Evolutionary conservation across 192 early-diverging fungal genomes (phyloP).

Genomic region (Chytriomyces confervae): DNA sequence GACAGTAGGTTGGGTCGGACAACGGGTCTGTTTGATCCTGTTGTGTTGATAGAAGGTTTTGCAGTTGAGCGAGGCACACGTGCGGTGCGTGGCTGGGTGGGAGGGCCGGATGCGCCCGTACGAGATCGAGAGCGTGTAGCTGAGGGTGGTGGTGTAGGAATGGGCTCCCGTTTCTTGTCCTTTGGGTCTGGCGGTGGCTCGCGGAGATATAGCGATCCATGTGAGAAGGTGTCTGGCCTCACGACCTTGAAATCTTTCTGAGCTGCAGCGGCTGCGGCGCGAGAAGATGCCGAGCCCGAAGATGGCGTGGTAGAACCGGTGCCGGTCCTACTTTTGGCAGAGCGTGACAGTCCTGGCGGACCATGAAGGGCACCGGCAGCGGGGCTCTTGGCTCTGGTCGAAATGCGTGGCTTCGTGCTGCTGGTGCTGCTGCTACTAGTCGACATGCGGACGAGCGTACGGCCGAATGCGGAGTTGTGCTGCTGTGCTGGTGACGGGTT

Average conservation of each 20-base stretch:
- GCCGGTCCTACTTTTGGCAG: background rate
- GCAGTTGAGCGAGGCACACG: background rate
- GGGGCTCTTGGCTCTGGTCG: background rate
- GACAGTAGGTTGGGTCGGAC: conserved; percentile 7
- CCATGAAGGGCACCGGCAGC: background rate
- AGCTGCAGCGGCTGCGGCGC: background rate
- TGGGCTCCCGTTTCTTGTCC: background rate
- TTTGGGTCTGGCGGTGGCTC: conserved; percentile 19
- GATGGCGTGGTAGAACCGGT: background rate
- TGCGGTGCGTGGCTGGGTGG: background rate
- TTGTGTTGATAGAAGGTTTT: background rate
- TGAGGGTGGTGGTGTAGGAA: background rate
- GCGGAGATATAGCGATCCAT: conserved; percentile 31
- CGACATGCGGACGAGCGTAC: too few relatives aligned
- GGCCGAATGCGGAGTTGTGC: too few relatives aligned
- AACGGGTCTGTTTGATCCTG: background rate
- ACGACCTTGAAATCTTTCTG: conserved; percentile 33
- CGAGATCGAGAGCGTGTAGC: conserved; percentile 5
- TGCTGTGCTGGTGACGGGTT: too few relatives aligned
- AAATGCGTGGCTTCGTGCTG: background rate
- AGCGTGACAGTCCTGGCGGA: conserved; percentile 1
- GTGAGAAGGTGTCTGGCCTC: conserved; percentile 28
- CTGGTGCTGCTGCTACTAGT: too few relatives aligned
- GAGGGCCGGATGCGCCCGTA: background rate
- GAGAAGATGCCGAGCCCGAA: background rate